Evolutionary conservation across 495 filamentous ascomycete species (phyloP), one percentile per base, ranked within the genome.

Genomic region (Tricharina praecox): DNA sequence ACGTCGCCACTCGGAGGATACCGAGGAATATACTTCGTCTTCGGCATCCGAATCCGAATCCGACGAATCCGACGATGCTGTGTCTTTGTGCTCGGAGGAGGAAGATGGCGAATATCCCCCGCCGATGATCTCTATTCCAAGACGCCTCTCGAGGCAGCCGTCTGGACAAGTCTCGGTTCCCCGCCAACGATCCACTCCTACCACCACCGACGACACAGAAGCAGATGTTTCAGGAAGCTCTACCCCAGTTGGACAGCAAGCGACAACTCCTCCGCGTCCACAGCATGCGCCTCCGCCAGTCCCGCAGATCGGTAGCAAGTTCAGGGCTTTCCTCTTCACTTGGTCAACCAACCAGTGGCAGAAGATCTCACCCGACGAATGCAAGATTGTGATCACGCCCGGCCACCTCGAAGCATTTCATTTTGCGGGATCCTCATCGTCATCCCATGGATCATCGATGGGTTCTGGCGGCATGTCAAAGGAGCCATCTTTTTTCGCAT

Each of bases 311-410:
- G 71, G 66, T 24, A 70, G 69, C 20, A 85, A 76, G 50, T 76
- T 77, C 19, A 69, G 85, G 46, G 85, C 86, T 13, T 75, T 73
- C 4, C 76, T 96, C 26, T 93, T 82, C 53, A 77, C 76, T 33
- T 97, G 90, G 90, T 77, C 81, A 21, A 76, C 82, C 18, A 78
- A 72, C 25, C 67, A 67, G 21, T 96, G 90, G 90, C 79, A 86
- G 30, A 77, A 75, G 45, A 61, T 96, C 13, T 67, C 81, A 54
- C 73, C 77, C 16, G 74, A 78, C 45, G 78, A 81, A 50, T 90
- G 85, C 55, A 82, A 70, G 45, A 78, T 99, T 38, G 64, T 83
- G 10, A 73, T 95, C 18, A 82, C 76, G 23, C 83, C 85, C 9
- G 90, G 90, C 1, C 70, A 85, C 33, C 80, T 99, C 49, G 85